Evolutionary conservation across 257 asterid genomes (phyloP).

Genomic region (Solanum chilense): DNA sequence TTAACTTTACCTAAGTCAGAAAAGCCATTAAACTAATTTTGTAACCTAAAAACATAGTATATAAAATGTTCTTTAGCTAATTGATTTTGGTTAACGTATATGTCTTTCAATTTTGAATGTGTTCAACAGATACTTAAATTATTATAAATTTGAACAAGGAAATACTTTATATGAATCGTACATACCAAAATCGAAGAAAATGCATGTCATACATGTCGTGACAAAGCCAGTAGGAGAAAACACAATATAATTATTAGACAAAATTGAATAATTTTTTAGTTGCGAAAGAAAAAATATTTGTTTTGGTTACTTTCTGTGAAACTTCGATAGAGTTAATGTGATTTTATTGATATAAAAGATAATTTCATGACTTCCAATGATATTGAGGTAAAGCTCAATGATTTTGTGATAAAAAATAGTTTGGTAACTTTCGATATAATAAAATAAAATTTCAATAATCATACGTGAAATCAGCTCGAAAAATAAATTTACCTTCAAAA

Average conservation of each 20-base stretch:
- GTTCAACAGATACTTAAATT: too few relatives aligned
- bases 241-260: background rate
- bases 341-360: too few relatives aligned
- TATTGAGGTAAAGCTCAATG: too few relatives aligned
- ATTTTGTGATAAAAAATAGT: too few relatives aligned
- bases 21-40: too few relatives aligned
- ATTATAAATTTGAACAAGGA: too few relatives aligned
- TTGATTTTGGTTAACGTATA: too few relatives aligned
- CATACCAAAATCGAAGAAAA: too few relatives aligned
- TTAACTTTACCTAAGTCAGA: background rate
- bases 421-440: background rate
- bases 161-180: too few relatives aligned
- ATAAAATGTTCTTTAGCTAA: too few relatives aligned
- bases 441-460: background rate
- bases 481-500: slow-evolving; percentile 24
- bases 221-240: background rate
- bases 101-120: background rate
- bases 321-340: background rate
- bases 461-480: background rate
- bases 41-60: too few relatives aligned
- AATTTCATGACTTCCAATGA: too few relatives aligned
- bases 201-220: background rate
- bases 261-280: background rate
- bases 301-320: background rate
- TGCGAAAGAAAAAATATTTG: background rate